Evolutionary conservation across 148 eudicot genomes (phyloP), one percentile per base, ranked within the genome.

Genomic region (Rhododendron henanense): DNA sequence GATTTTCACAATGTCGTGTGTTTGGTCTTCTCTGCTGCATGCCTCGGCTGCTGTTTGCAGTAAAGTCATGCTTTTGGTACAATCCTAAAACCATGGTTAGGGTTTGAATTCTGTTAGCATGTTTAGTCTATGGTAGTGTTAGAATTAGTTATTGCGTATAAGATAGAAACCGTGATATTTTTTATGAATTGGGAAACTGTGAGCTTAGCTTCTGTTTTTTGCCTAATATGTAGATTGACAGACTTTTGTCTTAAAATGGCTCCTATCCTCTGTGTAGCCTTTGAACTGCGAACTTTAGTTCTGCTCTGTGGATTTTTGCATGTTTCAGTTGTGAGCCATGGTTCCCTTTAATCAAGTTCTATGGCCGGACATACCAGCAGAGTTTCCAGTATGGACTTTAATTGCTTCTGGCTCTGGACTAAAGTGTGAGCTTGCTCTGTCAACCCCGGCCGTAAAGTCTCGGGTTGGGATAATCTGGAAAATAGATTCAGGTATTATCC

Each of bases 41-140:
- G 78, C 7, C 47, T 16, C n/a, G 19, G 47, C n/a, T 75, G 79
- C 47, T 37, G 79, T 39, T 75, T 75, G 45, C 79, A 19, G 79
- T 35, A 18, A 33, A 75, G n/a, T 75, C n/a, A 39, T 9, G 47
- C 79, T 37, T 75, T 75, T 75, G 79, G 79, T 39, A 39, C 79
- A 18, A 75, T 75, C 41, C 47, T 37, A 39, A 75, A 35, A 37
- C 4, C 10, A 75, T 75, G 23, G 47, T 14, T 75, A 75, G 79
- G 79, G 47, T 75, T 75, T 75, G 47, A 16, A 75, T 35, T 75
- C 79, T 39, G 28, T 41, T 41, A 61, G 39, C 41, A 33, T 77
- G 80, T 23, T 77, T 77, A 77, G 80, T 10, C 45, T 77, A 41
- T 77, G 50, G 80, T 41, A 77, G 80, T 77, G 25, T 41, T 77